Base-by-base conservation (phyloP, 495 filamentous ascomycete species). In the Aspergillus nidulans region DNA sequence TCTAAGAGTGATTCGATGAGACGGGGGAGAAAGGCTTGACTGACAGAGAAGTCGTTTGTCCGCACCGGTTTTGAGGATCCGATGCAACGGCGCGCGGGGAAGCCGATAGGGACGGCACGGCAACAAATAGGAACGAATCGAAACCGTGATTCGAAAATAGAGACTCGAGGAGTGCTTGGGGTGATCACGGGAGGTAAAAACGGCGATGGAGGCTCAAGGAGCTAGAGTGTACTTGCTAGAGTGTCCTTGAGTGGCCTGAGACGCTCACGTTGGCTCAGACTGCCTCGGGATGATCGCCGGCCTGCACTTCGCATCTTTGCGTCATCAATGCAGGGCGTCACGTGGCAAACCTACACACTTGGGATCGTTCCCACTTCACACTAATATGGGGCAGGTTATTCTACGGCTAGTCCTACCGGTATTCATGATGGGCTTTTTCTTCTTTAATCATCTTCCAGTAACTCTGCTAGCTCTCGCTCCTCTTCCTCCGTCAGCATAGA, bases 401-500 rank as follows among this genome's bases (percentile, higher is more conserved):
- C 32, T 38, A 38, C 47, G 3, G 6, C 30, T 5, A 32, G 25
- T 30, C n/a, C 18, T 48, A 18, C 10, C 18, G 30, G 8, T n/a
- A 34, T 46, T 58, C 30, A 30, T 53, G 28, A 52, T 51, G 16
- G 6, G 21, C 44, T n/a, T 25, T 39, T 38, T 34, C 19, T 18
- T 38, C 24, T 32, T 73, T 64, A 79, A 57, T 85, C 80, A 40
- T 91, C 87, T 49, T 81, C 90, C 91, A 97, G 90, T 61, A 96
- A 72, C 54, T 88, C 92, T 21, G 89, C 90, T 56, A 96, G 73
- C 69, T 95, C 92, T 16, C 84, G 84, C 64, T 97, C 90, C 68
- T 94, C 90, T 50, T 95, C 89, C 32, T 80, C 81, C 3, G 87
- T 91, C 62, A 92, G 75, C 69, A 87, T 61, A 1, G 73, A 59